phyloP scores from a whole-genome alignment of 2,329 filamentous ascomycete species.

The Blastomyces silverae region DNA sequence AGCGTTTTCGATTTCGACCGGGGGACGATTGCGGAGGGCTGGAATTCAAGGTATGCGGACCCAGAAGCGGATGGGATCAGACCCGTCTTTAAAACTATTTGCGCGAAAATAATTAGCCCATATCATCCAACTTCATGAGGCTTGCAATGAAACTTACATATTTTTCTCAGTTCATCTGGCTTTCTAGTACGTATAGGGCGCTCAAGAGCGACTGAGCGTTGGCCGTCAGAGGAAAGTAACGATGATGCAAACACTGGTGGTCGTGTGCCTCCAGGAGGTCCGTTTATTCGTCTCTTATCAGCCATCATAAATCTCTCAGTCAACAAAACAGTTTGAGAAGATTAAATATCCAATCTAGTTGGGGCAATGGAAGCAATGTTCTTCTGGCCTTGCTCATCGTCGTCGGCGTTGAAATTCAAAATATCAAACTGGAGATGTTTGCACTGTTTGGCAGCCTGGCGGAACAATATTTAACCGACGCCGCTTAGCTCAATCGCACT shows the following conservation, averaged over 20 bases:
- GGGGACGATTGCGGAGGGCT: conserved; percentile 46
- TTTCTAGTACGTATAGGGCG: conserved; percentile 54
- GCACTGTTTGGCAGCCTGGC: conserved; percentile 32
- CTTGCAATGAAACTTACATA: conserved; percentile 57
- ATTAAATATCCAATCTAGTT: neutral
- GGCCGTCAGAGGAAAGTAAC: conserved; percentile 42
- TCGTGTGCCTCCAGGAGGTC: conserved; percentile 68
- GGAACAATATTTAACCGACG: conserved; percentile 15
- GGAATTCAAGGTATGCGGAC: conserved; percentile 61
- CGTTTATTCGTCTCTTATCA: conserved; percentile 85
- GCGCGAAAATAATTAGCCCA: conserved; percentile 5
- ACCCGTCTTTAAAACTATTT: conserved; percentile 75
- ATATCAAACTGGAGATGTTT: conserved; percentile 32
- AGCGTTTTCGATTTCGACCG: conserved; percentile 42
- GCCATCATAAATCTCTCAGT: conserved; percentile 49
- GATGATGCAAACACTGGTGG: conserved; percentile 60
- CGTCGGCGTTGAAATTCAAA: neutral
- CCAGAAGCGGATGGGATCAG: conserved; percentile 89
- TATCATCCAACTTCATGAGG: conserved; percentile 11
- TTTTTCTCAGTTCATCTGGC: conserved; percentile 69
- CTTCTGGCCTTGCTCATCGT: neutral
- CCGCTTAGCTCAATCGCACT: neutral
- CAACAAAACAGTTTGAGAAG: neutral
- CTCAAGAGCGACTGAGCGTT: conserved; percentile 40
- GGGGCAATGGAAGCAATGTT: neutral